phyloP scores from a whole-genome alignment of 768 basidiomycete genomes.

The Chiua virens region DNA sequence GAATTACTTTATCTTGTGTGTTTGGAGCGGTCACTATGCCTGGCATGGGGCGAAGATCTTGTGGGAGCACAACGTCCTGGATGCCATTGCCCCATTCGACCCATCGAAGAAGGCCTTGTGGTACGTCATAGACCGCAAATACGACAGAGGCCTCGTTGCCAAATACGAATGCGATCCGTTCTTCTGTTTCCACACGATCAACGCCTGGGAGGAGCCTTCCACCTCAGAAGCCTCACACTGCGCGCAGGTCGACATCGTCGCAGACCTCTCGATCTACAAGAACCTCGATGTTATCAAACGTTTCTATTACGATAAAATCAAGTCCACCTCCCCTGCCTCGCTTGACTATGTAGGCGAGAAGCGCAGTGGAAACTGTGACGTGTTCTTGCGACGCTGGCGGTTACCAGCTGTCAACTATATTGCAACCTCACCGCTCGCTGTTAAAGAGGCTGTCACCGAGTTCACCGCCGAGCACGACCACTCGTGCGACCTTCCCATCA shows the following conservation, averaged over 20 bases:
- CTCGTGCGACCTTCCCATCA: conserved; percentile 37
- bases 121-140: conserved; percentile 39
- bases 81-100: conserved; percentile 34
- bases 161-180: conserved; percentile 38
- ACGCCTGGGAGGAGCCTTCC: conserved; percentile 36
- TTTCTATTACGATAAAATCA: conserved; percentile 32
- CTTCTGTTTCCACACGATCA: conserved; percentile 41
- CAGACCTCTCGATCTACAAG: conserved; percentile 37
- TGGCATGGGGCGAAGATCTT: conserved; percentile 31
- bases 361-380: conserved; percentile 10
- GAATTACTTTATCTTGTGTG: conserved; percentile 36
- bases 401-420: conserved; percentile 25
- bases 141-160: conserved; percentile 36
- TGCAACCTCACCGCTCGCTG: conserved; percentile 11
- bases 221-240: conserved; percentile 12
- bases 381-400: conserved; percentile 32
- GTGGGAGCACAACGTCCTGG: conserved; percentile 33
- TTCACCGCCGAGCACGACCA: conserved; percentile 26
- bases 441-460: conserved; percentile 20
- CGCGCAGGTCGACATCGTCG: conserved; percentile 31
- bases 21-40: conserved; percentile 33
- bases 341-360: conserved; percentile 27
- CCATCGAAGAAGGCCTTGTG: conserved; percentile 30
- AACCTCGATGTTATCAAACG: conserved; percentile 33
- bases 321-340: conserved; percentile 23